Conservation (phyloP, 768 basidiomycete species). For the Lactarius deliciosus region DNA sequence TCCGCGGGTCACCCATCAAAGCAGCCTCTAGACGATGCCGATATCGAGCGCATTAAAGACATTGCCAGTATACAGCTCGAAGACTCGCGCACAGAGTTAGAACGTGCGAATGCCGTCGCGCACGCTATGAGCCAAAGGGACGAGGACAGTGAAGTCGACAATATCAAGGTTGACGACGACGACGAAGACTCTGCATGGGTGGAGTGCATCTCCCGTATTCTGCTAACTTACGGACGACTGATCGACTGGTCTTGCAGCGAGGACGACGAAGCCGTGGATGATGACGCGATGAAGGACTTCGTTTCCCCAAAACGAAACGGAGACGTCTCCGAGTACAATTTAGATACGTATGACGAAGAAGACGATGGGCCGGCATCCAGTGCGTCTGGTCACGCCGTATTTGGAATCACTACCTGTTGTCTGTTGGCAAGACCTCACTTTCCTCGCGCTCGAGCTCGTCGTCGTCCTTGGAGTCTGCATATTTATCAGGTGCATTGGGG, state of each 20-base stretch:
- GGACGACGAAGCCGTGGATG: conserved; percentile 63
- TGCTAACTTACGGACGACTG: conserved; percentile 35
- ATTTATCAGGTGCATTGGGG: too few relatives aligned
- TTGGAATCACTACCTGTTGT: conserved; percentile 20
- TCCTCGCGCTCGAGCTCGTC: too few relatives aligned
- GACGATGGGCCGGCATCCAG: conserved; percentile 50
- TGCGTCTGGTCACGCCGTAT: conserved; percentile 25
- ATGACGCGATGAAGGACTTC: conserved; percentile 41
- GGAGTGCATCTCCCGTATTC: conserved; percentile 62
- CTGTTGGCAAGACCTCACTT: too few relatives aligned
- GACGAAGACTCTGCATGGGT: conserved; percentile 67
- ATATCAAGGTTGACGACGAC: conserved; percentile 46
- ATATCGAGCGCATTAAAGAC: conserved; percentile 85
- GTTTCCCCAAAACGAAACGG: conserved; percentile 33
- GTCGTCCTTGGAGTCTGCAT: too few relatives aligned
- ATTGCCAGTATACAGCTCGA: conserved; percentile 87
- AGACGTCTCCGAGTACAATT: conserved; percentile 82
- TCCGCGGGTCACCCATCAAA: conserved; percentile 73
- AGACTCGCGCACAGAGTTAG: conserved; percentile 82
- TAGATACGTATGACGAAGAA: conserved; percentile 85
- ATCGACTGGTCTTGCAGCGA: conserved; percentile 40
- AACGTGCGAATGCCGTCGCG: conserved; percentile 76
- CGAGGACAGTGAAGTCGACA: conserved; percentile 66
- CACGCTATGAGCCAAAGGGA: conserved; percentile 68
- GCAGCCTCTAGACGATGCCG: conserved; percentile 86